Evolutionary conservation across 352 stramenopile genomes (phyloP).

Genomic region (Phytophthora agathidicida): DNA sequence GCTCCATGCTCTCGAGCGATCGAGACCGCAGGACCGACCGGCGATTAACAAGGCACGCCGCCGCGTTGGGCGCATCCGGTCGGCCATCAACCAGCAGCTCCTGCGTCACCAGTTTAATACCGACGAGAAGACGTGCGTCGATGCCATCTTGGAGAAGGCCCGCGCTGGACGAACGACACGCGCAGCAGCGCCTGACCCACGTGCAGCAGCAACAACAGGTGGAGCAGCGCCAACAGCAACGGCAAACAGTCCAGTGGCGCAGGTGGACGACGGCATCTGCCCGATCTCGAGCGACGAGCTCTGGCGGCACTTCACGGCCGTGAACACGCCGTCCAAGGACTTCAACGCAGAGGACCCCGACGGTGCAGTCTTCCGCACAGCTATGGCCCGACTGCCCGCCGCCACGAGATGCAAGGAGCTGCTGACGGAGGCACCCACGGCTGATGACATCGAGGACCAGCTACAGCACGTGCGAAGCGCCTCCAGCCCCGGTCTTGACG

Average conservation of each 20-base stretch:
- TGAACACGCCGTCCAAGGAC: not conserved
- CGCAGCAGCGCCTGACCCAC: too few relatives aligned
- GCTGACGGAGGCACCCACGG: not conserved
- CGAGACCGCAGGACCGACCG: not conserved
- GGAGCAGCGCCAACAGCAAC: too few relatives aligned
- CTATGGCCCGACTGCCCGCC: not conserved
- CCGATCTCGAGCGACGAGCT: not conserved
- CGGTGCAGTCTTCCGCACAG: not conserved
- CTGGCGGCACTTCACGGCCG: not conserved
- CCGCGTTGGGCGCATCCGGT: constrained; percentile 6
- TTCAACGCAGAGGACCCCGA: not conserved
- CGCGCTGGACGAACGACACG: too few relatives aligned
- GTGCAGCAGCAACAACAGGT: too few relatives aligned
- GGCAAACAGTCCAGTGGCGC: too few relatives aligned
- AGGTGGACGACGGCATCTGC: not conserved
- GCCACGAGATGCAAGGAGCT: not conserved
- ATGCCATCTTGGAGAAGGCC: constrained; percentile 3
- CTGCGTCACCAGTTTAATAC: constrained; percentile 1
- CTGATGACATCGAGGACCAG: constrained; percentile 28
- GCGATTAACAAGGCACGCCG: not conserved
- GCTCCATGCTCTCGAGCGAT: not conserved
- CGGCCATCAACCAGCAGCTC: not conserved
- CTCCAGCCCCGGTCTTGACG: constrained; percentile 25
- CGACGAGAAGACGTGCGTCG: constrained; percentile 8
- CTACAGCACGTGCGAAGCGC: not conserved